A percentile compares a stretch with the other conserved stretches of the same genome.
phyloP scores from a whole-genome alignment of 495 filamentous ascomycete genomes.

The Penicillium coffeae region DNA sequence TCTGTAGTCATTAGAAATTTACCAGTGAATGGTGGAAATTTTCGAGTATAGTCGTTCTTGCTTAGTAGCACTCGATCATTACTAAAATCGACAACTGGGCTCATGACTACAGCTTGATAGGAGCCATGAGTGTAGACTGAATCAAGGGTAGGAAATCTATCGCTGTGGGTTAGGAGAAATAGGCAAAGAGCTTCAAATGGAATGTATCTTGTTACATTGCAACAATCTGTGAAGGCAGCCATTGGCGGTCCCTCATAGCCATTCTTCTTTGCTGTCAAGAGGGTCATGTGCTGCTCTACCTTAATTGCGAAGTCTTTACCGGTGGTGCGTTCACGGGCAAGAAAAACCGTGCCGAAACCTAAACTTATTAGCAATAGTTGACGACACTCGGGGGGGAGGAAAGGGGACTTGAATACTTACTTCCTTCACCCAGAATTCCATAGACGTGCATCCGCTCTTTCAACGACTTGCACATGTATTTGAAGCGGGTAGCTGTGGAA shows the following conservation, averaged over 20 bases:
- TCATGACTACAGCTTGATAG: slow-evolving; percentile 22
- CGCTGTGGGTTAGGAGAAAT: slow-evolving; percentile 14
- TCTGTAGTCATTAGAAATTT: slow-evolving; percentile 8
- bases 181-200: slow-evolving; percentile 25
- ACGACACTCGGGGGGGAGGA: too few species aligned
- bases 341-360: slow-evolving; percentile 23
- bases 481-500: neutral
- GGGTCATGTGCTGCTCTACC: slow-evolving; percentile 12
- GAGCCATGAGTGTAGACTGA: slow-evolving; percentile 25
- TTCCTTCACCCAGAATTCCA: slow-evolving; percentile 17
- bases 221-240: slow-evolving; percentile 5
- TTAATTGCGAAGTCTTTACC: slow-evolving; percentile 21
- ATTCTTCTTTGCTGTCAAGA: neutral
- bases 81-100: slow-evolving; percentile 14
- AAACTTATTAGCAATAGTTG: slow-evolving; percentile 7
- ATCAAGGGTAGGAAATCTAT: slow-evolving; percentile 25
- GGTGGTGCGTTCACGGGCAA: slow-evolving; percentile 13
- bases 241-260: neutral
- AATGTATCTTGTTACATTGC: slow-evolving; percentile 6
- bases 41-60: neutral
- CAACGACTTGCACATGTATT: slow-evolving; percentile 8
- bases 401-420: slow-evolving; percentile 13
- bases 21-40: slow-evolving; percentile 16
- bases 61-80: slow-evolving; percentile 3
- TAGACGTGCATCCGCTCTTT: slow-evolving; percentile 9